Base-by-base conservation (phyloP, 192 early-diverging fungal species). In the Lobosporangium transversale region DNA sequence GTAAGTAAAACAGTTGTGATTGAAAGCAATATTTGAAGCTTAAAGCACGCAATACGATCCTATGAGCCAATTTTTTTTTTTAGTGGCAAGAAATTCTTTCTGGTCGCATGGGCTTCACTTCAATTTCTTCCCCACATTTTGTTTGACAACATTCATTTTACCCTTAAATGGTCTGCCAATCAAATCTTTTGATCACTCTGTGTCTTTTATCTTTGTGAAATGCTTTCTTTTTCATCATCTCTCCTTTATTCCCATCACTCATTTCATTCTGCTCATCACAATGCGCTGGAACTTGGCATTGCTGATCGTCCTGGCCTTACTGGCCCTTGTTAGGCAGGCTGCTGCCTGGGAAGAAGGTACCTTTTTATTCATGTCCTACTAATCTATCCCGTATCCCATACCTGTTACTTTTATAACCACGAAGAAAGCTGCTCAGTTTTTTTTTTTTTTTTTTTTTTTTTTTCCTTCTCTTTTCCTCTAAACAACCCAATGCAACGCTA, bases 321-420 rank as follows among this genome's bases (percentile, higher is more conserved):
- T 75, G 58, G 71, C 71, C 58, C 62, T 75, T 18, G 52, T 45
- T 48, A 62, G 50, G 44, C 45, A 55, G 14, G 71, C 66, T 24
- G 71, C 71, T 42, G 71, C 71, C 43, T 75, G 71, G 71, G 71
- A 75, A 61, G 71, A 75, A 75, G 71, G 71, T 75, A 66, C 18
- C 17, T 10, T 21, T 32, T n/a, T 20, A 20, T 26, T 12, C 30
- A 26, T 56, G 21, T 20, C 29, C 29, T 14, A n/a, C 42, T 21
- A 20, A 36, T 11, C 18, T 26, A 11, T 14, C 7, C 21, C 20
- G 4, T 18, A 21, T 62, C 12, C 5, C 5, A 30, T 14, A 44
- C 27, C n/a, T n/a, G n/a, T n/a, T n/a, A n/a, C n/a, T n/a, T n/a
- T n/a, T n/a, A n/a, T n/a, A n/a, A n/a, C n/a, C n/a, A n/a, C n/a